Conservation (phyloP, 1,139 yeast species). For the Petasospora fabianii region DNA sequence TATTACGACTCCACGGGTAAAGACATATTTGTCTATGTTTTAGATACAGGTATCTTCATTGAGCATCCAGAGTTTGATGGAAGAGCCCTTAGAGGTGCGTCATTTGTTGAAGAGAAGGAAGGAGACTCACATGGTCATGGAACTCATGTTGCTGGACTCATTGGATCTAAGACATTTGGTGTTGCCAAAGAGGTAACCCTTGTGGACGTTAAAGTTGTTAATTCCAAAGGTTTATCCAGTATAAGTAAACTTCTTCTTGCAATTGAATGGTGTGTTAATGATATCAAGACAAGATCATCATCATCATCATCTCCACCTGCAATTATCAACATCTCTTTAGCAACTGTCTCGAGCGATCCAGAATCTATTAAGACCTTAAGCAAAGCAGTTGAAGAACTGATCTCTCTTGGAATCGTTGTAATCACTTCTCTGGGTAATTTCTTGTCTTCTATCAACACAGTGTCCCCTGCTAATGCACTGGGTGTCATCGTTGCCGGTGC, state of each 20-base stretch:
- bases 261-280: conserved; percentile 64
- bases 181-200: conserved; percentile 68
- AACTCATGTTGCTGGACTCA: conserved; percentile 89
- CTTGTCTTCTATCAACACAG: conserved; percentile 68
- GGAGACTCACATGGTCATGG: conserved; percentile 72
- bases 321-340: conserved; percentile 64
- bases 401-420: conserved; percentile 64
- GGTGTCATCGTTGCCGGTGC: conserved; percentile 84
- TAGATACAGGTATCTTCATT: conserved; percentile 61
- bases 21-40: conserved; percentile 61
- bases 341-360: conserved; percentile 54
- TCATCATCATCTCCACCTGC: conserved; percentile 33
- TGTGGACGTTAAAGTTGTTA: conserved; percentile 69
- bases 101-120: conserved; percentile 56
- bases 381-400: conserved; percentile 69
- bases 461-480: conserved; percentile 76
- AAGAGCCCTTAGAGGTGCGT: conserved; percentile 49
- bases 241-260: conserved; percentile 67
- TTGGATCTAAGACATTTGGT: conserved; percentile 75
- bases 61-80: conserved; percentile 59
- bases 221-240: conserved; percentile 61
- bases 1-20: conserved; percentile 37
- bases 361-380: conserved; percentile 52
- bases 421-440: conserved; percentile 92
- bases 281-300: conserved; percentile 40